These are phyloP conservation scores for Cercospora brassicicola DNA, from an alignment of 2,329 filamentous ascomycete species.

Conservation along the genomic window DNA sequence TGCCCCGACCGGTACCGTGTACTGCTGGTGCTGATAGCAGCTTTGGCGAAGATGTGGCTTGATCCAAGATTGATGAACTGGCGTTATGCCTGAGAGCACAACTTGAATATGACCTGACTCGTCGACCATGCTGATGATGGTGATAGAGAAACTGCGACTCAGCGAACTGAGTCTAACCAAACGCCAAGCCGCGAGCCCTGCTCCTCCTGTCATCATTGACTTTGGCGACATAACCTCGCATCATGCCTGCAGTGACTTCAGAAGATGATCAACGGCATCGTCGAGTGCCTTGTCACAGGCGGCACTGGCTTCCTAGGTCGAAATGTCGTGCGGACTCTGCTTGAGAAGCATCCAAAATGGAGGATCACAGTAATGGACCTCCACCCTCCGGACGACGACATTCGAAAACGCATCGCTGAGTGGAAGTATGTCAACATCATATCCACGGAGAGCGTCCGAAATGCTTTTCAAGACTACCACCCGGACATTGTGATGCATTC, in stretches of 20 bases:
- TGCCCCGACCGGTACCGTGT: background rate
- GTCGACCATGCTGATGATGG: background rate
- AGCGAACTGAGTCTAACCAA: background rate
- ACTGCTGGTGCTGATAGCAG: background rate
- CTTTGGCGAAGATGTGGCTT: background rate
- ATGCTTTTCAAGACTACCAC: conserved; percentile 58
- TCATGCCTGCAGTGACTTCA: background rate
- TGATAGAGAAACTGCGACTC: background rate
- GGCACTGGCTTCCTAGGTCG: conserved; percentile 51
- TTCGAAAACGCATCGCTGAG: conserved; percentile 29
- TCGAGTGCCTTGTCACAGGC: conserved; percentile 48
- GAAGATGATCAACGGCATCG: conserved; percentile 32
- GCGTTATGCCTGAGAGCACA: background rate
- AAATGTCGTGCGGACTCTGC: conserved; percentile 44
- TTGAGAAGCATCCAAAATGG: conserved; percentile 41
- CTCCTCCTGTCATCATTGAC: background rate
- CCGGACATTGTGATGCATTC: conserved; percentile 91
- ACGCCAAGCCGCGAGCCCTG: background rate
- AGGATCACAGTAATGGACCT: conserved; percentile 45
- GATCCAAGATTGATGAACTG: background rate
- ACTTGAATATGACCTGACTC: background rate
- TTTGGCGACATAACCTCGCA: background rate
- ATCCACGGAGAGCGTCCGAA: conserved; percentile 37
- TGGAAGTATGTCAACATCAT: conserved; percentile 47
- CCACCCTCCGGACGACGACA: conserved; percentile 32